Base-by-base conservation (phyloP, 2,329 filamentous ascomycete genomes). In the Pseudogymnoascus pannorum region DNA sequence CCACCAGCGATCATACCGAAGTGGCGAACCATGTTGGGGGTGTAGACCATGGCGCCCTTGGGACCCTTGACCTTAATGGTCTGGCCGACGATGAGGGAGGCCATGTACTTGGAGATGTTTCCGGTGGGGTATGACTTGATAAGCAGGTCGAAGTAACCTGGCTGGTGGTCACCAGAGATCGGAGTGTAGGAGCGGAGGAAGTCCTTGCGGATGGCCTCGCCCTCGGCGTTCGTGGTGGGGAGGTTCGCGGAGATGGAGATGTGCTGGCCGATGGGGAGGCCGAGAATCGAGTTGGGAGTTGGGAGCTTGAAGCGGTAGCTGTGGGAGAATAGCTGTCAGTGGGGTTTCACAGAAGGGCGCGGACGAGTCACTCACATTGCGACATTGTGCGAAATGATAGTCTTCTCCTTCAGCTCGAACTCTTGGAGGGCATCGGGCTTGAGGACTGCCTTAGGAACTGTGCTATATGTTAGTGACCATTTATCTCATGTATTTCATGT, bases 1-100 rank as follows among this genome's bases (percentile, higher is more conserved):
- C 94, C 94, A 68, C 94, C 94, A 66, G 94, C 92, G 73, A 99
- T 91, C 94, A 99, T 99, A 73, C 92, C 94, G 68, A 99, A 96
- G 77, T 90, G 90, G 66, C 90, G 87, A 69, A 93, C 91, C 89
- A 99, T 93, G 81, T 97, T 97, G 69, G 93, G 92, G 16, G 88
- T 91, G 79, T 99, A 99, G 65, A 96, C 90, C 82, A 99, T 97
- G 69, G 93, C 93, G 69, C 94, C 94, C 83, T 97, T 97, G 76
- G 94, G 94, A 8, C 94, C 94, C 70, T 85, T 87, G 70, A 97
- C 88, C 74, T 91, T 91, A 82, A 99, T 94, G 64, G 83, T 87
- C 76, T 96, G 86, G 64, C 93, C 92, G 64, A 97, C 82, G 66
- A 83, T 84, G 65, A 99, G 84, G 11, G 84, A 86, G 54, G 91